Evolutionary conservation across 768 basidiomycete species (phyloP), one percentile per base, ranked within the genome.

Genomic region (Mycena olivaceomarginata): DNA sequence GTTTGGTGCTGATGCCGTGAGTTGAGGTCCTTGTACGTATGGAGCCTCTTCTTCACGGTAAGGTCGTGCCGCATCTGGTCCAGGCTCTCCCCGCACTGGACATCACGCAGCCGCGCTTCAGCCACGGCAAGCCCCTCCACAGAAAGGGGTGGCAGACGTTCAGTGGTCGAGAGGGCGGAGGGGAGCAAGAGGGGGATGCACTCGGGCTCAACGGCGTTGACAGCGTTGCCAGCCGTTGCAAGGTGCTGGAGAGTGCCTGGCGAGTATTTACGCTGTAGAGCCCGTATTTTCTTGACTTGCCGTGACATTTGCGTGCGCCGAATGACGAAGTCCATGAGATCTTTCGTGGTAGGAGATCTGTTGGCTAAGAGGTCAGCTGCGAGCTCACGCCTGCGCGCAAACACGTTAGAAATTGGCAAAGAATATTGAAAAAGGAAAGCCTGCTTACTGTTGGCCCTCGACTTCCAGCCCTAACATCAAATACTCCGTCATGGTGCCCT

Each of bases 1-100:
- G n/a, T 56, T 22, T n/a, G n/a, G n/a, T 56, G 53, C 12, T 56
- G 53, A 7, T 7, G n/a, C n/a, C 53, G 53, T 22, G 53, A n/a
- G n/a, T 56, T 56, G 4, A n/a, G 20, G 8, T 6, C 22, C 53
- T 56, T 56, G 53, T 56, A 22, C n/a, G 53, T 56, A 8, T 56
- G 53, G 7, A 56, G 53, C 20, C 53, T 10, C 12, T 22, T 56
- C n/a, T 56, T 56, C 7, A 56, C 53, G 5, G n/a, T 56, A 8
- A 56, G 53, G 11, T n/a, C n/a, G 13, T 56, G 53, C n/a, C 53
- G 20, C n/a, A 56, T 56, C 7, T 22, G 53, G 13, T n/a, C 53
- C 53, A 56, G n/a, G 53, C 53, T 56, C n/a, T 56, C 53, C 53
- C 12, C n/a, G 53, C 53, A 56, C n/a, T 56, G 53, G n/a, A 12